Percentiles rank a stretch among this genome's conserved stretches.
These are phyloP conservation scores for Aspergillus homomorphus DNA, from an alignment of 495 filamentous ascomycete species.

Conservation along the genomic window DNA sequence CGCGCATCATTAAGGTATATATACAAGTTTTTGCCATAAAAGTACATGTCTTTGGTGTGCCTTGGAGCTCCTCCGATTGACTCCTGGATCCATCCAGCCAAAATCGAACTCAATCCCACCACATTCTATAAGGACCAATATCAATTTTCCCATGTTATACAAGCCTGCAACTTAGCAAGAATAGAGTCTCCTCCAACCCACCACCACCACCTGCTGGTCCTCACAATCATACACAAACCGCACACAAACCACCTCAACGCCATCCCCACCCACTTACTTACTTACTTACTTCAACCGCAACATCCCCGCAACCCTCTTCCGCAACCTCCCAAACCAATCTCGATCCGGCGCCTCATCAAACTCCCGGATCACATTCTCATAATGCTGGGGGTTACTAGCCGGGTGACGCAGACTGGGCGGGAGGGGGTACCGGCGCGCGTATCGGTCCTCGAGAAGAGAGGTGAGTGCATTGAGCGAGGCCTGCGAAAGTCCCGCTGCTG, in stretches of 20 bases:
- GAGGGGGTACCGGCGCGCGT: slow-evolving; percentile 65
- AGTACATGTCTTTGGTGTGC: no score
- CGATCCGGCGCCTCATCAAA: slow-evolving; percentile 67
- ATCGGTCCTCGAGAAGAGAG: slow-evolving; percentile 70
- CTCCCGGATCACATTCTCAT: slow-evolving; percentile 67
- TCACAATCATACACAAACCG: not conserved
- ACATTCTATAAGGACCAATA: not conserved
- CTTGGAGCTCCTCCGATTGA: slow-evolving; percentile 1
- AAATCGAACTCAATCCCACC: not conserved
- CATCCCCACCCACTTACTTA: not conserved
- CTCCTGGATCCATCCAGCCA: not conserved
- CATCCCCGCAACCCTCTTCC: slow-evolving; percentile 61
- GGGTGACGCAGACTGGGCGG: slow-evolving; percentile 60
- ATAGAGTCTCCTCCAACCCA: not conserved
- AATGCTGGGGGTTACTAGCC: slow-evolving; percentile 72
- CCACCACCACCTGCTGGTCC: not conserved
- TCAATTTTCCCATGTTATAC: not conserved
- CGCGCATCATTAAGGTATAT: not conserved
- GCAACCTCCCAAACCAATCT: slow-evolving; percentile 52
- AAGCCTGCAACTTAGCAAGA: slow-evolving; percentile 5
- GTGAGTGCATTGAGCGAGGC: slow-evolving; percentile 71
- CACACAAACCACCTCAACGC: slow-evolving; percentile 10
- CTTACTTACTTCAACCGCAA: slow-evolving; percentile 51
- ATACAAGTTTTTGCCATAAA: not conserved
- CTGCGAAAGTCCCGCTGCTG: slow-evolving; percentile 42